Conservation (phyloP, 495 filamentous ascomycete species). For the Pseudotulostoma volvatum region DNA sequence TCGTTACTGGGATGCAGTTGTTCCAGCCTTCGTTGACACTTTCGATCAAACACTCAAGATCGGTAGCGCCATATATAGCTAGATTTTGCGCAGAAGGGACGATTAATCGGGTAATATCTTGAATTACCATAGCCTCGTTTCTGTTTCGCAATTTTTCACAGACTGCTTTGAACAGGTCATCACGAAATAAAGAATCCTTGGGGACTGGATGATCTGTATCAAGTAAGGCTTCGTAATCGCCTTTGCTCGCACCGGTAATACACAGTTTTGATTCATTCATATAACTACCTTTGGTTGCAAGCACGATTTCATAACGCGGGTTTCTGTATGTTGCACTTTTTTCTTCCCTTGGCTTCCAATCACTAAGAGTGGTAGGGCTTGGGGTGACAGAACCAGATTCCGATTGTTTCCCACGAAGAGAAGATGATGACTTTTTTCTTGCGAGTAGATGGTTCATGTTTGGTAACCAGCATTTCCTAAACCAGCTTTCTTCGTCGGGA, state of each 20-base stretch:
- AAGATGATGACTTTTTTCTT: background rate
- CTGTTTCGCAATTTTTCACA: constrained; percentile 15
- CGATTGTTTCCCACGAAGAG: background rate
- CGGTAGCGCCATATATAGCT: constrained; percentile 10
- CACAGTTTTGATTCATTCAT: constrained; percentile 19
- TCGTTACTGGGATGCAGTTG: constrained; percentile 16
- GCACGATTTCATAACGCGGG: constrained; percentile 15
- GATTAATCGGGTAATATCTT: constrained; percentile 23
- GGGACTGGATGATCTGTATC: constrained; percentile 13
- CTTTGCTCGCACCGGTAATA: constrained; percentile 1
- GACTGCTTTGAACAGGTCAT: constrained; percentile 17
- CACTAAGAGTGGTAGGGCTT: background rate
- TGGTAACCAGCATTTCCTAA: background rate
- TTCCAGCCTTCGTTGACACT: constrained; percentile 29
- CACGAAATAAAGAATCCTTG: constrained; percentile 19
- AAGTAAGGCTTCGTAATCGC: constrained; percentile 16
- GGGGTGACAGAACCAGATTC: background rate
- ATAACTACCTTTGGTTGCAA: constrained; percentile 22
- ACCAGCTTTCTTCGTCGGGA: background rate
- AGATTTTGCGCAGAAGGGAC: constrained; percentile 20
- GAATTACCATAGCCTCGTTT: constrained; percentile 23
- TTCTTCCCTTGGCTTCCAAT: background rate
- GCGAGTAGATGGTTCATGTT: background rate
- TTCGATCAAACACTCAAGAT: constrained; percentile 21
- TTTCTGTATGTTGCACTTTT: constrained; percentile 15